Evolutionary conservation across 2,329 filamentous ascomycete genomes (phyloP), one percentile per base, ranked within the genome.

Genomic region (Sarocladium kiliense): DNA sequence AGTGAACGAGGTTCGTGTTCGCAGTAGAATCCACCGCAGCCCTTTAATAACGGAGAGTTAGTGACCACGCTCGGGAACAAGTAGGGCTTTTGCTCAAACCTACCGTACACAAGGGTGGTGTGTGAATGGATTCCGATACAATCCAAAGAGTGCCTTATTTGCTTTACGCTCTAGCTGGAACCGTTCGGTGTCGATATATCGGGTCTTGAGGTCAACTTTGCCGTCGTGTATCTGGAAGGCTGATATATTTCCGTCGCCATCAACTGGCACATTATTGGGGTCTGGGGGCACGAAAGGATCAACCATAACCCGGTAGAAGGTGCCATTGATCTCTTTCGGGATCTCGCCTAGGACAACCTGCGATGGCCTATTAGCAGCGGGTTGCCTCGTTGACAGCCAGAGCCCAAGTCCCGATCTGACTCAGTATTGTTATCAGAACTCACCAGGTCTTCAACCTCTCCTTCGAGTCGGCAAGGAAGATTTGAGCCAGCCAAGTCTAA

Each of bases 171-270:
- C 74, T 0, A 67, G 62, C 2, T 63, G 58, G 27, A 72, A 73
- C 37, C 71, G 71, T 39, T 75, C 72, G 0, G 73, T 76, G 23
- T 68, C 62, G 2, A 77, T 67, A 44, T 70, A 75, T 12, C 63
- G 61, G 19, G 70, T 64, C 55, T 66, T 67, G 58, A 74, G 69
- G 12, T 64, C 66, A 0, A 68, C 69, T 0, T 30, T 44, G 1
- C 71, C 69, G n/a, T 72, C 36, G 1, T 66, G 57, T 41, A 75
- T 65, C 0, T 63, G 58, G 27, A 75, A 72, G 0, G 71, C 71
- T 12, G 61, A 66, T 44, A 75, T 63, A 47, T 68, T 69, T 0
- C 73, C 73, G 37, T 75, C 73, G 2, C 72, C 73, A 18, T 74
- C 72, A 41, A 74, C 54, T 3, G 71, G 59, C 10, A 70, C 68